Conservation (phyloP, 768 basidiomycete genomes). For the Kwoniella mangroviensis region DNA sequence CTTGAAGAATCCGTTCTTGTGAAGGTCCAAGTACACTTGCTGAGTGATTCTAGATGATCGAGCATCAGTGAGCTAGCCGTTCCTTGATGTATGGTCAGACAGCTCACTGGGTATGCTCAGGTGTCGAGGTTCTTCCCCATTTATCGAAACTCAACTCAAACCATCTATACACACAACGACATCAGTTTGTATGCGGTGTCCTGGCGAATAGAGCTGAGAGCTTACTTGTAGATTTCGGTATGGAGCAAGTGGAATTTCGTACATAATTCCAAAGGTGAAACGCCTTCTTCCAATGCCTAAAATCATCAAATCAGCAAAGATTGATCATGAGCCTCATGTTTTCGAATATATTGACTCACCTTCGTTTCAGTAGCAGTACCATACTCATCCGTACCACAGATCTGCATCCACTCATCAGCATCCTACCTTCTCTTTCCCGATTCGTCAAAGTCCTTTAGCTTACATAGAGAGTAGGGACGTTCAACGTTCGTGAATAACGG, state of each 20-base stretch:
- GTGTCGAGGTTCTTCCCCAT: slow-evolving; percentile 93
- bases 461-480: slow-evolving; percentile 81
- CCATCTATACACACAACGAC: slow-evolving; percentile 63
- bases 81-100: not conserved
- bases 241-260: slow-evolving; percentile 90
- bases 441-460: slow-evolving; percentile 5
- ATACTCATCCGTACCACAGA: slow-evolving; percentile 99
- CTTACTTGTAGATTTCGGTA: slow-evolving; percentile 80
- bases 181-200: slow-evolving; percentile 23
- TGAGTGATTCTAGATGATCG: slow-evolving; percentile 74
- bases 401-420: slow-evolving; percentile 39
- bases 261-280: slow-evolving; percentile 64
- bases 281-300: slow-evolving; percentile 58
- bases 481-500: slow-evolving; percentile 76
- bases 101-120: slow-evolving; percentile 80
- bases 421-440: not conserved
- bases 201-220: not conserved
- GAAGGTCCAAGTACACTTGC: slow-evolving; percentile 82
- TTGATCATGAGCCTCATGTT: too few relatives aligned
- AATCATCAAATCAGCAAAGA: too few relatives aligned
- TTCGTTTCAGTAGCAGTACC: slow-evolving; percentile 99
- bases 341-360: slow-evolving; percentile 60
- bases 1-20: slow-evolving; percentile 74
- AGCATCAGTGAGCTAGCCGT: not conserved
- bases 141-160: slow-evolving; percentile 96